Base-by-base conservation (phyloP, 495 filamentous ascomycete species). In the Penicillium mononematosum region DNA sequence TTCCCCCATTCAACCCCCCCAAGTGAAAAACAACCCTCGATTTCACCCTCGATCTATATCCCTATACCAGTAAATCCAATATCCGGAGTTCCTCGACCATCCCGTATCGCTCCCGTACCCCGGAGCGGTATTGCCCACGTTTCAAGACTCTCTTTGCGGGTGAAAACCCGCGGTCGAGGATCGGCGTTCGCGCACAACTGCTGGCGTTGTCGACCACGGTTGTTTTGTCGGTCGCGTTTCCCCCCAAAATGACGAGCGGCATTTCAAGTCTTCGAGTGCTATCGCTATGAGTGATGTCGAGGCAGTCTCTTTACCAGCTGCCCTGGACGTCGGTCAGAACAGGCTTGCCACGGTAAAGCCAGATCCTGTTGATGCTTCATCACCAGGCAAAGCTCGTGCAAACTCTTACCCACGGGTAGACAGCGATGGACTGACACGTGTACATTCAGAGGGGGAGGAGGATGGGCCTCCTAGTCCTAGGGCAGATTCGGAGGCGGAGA, bases 401-500 rank as follows among this genome's bases (percentile, higher is more conserved):
- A 42, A 56, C 29, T 60, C 64, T 20, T 39, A 31, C 27, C 59
- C 62, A 44, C 63, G 50, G 49, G 56, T 53, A 58, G 59, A 64
- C 24, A 61, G 61, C 56, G 61, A 61, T 60, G 62, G 55, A 25
- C 47, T 55, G 29, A 62, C 31, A 50, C 32, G 65, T 60, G 60
- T 57, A 61, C 63, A 58, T 42, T 61, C 51, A 56, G 68, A 62
- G 55, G 63, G 56, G 32, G 66, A 73, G n/a, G 65, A 59, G 45
- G 65, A 75, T 49, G 70, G 69, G 31, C 70, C 70, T 14, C 59
- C 63, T 19, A 76, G 76, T 54, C 71, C 75, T 55, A 77, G 70
- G 68, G 77, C 75, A 50, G 87, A 91, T 66, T 91, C 88, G 12
- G 89, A 92, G 69, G 88, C 89, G 55, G 88, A 91, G 72, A 92